Evolutionary conservation across 345 rosid genomes (phyloP), one percentile per base, ranked within the genome.

Genomic region (Populus alba): DNA sequence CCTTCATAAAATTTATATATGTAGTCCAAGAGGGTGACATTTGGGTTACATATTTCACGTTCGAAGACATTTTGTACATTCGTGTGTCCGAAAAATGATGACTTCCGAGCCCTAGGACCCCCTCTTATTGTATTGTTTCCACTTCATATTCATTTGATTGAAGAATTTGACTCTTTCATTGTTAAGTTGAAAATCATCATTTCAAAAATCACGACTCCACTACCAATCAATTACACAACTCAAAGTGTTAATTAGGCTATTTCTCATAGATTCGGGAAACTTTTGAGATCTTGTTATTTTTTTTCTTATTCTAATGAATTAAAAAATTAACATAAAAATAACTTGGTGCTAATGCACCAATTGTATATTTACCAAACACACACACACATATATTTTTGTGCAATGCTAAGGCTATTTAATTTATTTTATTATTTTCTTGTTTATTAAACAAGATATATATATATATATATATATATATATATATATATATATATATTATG

Each of bases 1-100:
- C 81, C 85, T 72, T 55, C 37, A 53, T 55, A 43, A 68, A 81
- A 66, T 45, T 70, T 78, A 13, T 27, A 27, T 27, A 27, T 87
- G 88, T 85, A 78, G 85, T 75, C 79, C 49, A 61, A 39, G 73
- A 66, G 27, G 88, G 88, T 79, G 77, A 84, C 87, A 86, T 75
- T 49, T 73, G 78, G 38, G 81, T 80, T 70, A 41, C 75, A 41
- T 62, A 75, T 77, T 85, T 85, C 78, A 67, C 71, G 72, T 79
- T 74, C 51, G 74, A 84, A 78, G 81, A 78, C 83, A 80, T 72
- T 51, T 77, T 71, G 80, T 78, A 45, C 84, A 66, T 74, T 71
- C 75, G 66, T 8, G 4, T 57, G 79, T 80, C 80, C 79, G 53
- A 68, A 73, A 66, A 62, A 18, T 76, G 78, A 66, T 57, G 38